Evolutionary conservation across 1,139 yeast species (phyloP), one percentile per base, ranked within the genome.

Genomic region (Pichia cactophila): DNA sequence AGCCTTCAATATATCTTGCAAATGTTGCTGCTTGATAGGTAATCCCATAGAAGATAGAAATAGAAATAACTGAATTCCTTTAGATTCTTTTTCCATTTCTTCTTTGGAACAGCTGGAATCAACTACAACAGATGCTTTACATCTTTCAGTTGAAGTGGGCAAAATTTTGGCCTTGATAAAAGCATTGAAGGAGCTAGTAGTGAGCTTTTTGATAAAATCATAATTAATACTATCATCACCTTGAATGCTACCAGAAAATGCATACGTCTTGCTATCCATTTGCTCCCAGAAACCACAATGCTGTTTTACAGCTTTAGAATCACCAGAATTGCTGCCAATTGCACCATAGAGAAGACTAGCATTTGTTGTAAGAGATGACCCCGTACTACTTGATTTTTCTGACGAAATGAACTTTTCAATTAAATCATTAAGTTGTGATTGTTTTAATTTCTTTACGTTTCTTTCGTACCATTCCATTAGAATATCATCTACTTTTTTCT

Each of bases 231-330:
- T 11, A 36, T 67, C 70, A 38, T 70, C 72, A 2, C 72, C 73
- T 1, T 63, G 52, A 1, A 48, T 45, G 6, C 67, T 68, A 16
- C 48, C 47, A 0, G 61, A 57, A 53, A 75, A 74, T 33, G 65
- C 53, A 55, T 73, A 74, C 5, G 71, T 68, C 44, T 69, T 65
- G 37, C 68, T 71, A 12, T 69, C 58, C 4, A 82, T 79, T 50
- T 73, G 72, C 48, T 76, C 82, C 74, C 77, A 76, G 36, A 63
- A 56, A 36, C 66, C 64, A 47, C 68, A 71, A 58, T 81, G 87
- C 1, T 57, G 52, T 36, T 60, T 67, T 58, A 72, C 65, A 1
- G 63, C 55, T 16, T 60, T 62, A 6, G 66, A 59, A 8, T 60
- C 59, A 7, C 53, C 55, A 5, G 58, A 55, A 46, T 52, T 44